Evolutionary conservation across 768 basidiomycete species (phyloP), one percentile per base, ranked within the genome.

Genomic region (Boletus barrowsii): DNA sequence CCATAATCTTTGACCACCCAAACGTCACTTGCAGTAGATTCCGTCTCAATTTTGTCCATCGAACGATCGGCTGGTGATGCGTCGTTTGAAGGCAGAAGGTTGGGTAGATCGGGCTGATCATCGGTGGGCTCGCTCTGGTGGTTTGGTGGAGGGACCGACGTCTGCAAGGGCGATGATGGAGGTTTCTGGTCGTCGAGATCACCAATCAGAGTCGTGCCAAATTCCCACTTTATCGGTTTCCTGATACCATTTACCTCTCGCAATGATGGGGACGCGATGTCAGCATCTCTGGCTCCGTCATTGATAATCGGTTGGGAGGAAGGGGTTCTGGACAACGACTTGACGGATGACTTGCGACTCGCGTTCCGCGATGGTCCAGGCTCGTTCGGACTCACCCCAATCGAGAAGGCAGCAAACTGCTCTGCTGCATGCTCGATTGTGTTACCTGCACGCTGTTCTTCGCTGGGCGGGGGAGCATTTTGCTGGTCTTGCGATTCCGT

Each of bases 1-100:
- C 86, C 86, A 51, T 76, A 86, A 60, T 87, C 77, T 56, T 75
- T 79, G 42, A 87, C 85, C 51, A 77, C 76, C 66, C 79, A 81
- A 11, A 78, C 73, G 44, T 76, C 76, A 33, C 70, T 71, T 10
- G 57, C 41, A 18, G 60, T 44, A 10, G 65, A 62, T 15, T 22
- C 55, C 9, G 60, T 45, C 45, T 61, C 59, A 7, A 58, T 59
- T 14, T 56, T 57, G 39, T 53, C 40, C 35, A 49, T 18, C 13
- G 49, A 51, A 3, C 29, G 51, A 43, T 58, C 48, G n/a, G 37
- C n/a, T 30, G 35, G 58, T 1, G 43, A 35, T n/a, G 48, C 10
- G 20, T 47, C 22, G 2, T 32, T 30, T 7, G 40, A 40, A 22
- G 55, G 42, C 0, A 42, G 30, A 36, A 14, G 4, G 40, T 47